Evolutionary conservation across 1,139 yeast species (phyloP).

Genomic region (Blastobotrys capitulatus): DNA sequence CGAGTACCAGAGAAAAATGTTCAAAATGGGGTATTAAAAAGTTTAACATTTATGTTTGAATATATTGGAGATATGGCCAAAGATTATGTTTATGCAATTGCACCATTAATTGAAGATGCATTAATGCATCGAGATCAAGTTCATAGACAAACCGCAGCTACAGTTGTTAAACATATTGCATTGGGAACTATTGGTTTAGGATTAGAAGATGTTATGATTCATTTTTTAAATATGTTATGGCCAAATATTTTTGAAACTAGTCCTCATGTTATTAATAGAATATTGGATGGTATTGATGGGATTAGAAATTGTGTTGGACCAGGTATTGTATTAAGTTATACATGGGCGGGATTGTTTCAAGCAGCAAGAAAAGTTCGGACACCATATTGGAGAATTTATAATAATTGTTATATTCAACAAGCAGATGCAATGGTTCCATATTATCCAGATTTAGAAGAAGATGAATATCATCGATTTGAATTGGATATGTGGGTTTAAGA

Average conservation of each 20-base stretch:
- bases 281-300: conserved; percentile 76
- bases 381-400: conserved; percentile 83
- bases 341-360: conserved; percentile 88
- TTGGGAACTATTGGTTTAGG: conserved; percentile 73
- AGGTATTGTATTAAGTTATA: conserved; percentile 67
- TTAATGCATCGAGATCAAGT: conserved; percentile 86
- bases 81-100: conserved; percentile 76
- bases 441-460: conserved; percentile 54
- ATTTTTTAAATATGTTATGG: conserved; percentile 64
- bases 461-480: conserved; percentile 32
- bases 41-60: conserved; percentile 90
- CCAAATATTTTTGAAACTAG: conserved; percentile 91
- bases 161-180: conserved; percentile 78
- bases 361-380: conserved; percentile 84
- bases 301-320: conserved; percentile 68
- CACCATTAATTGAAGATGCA: conserved; percentile 85
- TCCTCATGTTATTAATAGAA: conserved; percentile 85
- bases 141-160: conserved; percentile 93
- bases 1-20: conserved; percentile 89
- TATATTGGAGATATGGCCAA: conserved; percentile 79
- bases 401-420: conserved; percentile 67
- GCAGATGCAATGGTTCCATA: conserved; percentile 76
- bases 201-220: conserved; percentile 69
- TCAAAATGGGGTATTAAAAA: conserved; percentile 91
- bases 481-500: conserved; percentile 40